phyloP scores from a whole-genome alignment of 345 rosid genomes.

The Eucalyptus sp. region DNA sequence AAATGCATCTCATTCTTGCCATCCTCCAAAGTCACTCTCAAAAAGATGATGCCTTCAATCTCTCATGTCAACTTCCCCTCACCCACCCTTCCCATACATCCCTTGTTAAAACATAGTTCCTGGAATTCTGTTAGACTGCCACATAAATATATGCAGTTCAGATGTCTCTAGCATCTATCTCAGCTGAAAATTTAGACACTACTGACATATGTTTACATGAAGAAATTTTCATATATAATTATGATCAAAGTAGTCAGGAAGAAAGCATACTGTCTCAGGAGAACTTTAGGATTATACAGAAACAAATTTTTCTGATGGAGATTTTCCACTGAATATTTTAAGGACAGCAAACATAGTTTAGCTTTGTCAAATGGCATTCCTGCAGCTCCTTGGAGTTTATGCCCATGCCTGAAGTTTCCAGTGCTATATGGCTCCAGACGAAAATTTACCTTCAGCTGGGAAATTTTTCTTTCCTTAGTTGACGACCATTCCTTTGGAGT shows the following conservation, averaged over 20 bases:
- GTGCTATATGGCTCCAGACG: not conserved
- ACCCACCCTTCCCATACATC: not conserved
- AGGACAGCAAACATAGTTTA: conserved; percentile 62
- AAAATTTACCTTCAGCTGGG: not conserved
- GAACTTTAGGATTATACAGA: conserved; percentile 69
- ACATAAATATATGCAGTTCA: not conserved
- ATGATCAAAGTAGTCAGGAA: not conserved
- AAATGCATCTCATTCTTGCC: not conserved
- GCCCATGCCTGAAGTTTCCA: not conserved
- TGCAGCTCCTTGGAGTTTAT: not conserved
- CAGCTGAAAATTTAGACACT: not conserved
- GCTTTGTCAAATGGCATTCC: conserved; percentile 31
- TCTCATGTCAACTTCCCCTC: not conserved
- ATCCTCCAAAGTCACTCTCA: not conserved
- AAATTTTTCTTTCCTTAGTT: conserved; percentile 41
- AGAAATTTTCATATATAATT: not conserved
- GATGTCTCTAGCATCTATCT: not conserved
- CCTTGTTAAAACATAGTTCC: not conserved
- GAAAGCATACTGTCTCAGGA: conserved; percentile 52
- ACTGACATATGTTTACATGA: not conserved
- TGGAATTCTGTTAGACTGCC: conserved; percentile 1
- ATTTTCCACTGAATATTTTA: conserved; percentile 47
- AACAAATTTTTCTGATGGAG: conserved; percentile 60
- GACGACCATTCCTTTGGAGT: conserved; percentile 7
- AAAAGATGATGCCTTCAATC: not conserved